These are phyloP conservation scores for Polychaeton citri DNA, from an alignment of 2,329 filamentous ascomycete genomes.

Conservation along the genomic window DNA sequence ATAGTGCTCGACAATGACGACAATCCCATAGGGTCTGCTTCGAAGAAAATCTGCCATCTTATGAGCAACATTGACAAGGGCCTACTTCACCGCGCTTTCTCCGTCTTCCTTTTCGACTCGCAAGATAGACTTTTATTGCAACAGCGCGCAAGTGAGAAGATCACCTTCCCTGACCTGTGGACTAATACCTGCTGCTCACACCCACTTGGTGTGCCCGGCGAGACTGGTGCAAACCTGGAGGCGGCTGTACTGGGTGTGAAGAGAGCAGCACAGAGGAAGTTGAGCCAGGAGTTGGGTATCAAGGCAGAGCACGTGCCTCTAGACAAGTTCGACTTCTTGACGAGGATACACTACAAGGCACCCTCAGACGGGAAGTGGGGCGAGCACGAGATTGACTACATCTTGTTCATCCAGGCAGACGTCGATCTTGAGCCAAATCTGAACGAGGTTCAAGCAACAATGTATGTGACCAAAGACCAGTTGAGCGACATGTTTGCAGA, in stretches of 20 bases:
- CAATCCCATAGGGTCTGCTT: constrained; percentile 82
- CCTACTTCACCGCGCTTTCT: constrained; percentile 92
- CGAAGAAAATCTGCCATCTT: constrained; percentile 96
- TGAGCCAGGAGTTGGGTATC: constrained; percentile 91
- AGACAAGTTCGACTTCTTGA: constrained; percentile 86
- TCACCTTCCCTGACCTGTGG: constrained; percentile 99
- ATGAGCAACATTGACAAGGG: constrained; percentile 98
- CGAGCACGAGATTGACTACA: constrained; percentile 98
- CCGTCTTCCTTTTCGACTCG: constrained; percentile 92
- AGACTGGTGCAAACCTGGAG: constrained; percentile 72
- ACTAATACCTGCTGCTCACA: constrained; percentile 99
- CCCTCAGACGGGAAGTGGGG: constrained; percentile 97
- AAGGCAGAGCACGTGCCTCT: constrained; percentile 76
- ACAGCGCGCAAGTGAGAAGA: constrained; percentile 91
- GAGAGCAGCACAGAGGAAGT: constrained; percentile 80
- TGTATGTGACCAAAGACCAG: constrained; percentile 71
- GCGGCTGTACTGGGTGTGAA: constrained; percentile 78
- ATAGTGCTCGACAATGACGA: constrained; percentile 93
- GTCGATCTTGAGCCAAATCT: constrained; percentile 70
- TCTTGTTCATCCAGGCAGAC: constrained; percentile 91
- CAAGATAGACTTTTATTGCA: constrained; percentile 87
- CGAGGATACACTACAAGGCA: constrained; percentile 95
- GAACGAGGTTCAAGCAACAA: constrained; percentile 78
- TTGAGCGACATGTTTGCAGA: constrained; percentile 79
- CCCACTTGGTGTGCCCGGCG: constrained; percentile 77